A percentile compares a stretch with the other conserved stretches of the same genome.
Conservation (phyloP, 768 basidiomycete genomes). For the Cyclocybe cylindracea region DNA sequence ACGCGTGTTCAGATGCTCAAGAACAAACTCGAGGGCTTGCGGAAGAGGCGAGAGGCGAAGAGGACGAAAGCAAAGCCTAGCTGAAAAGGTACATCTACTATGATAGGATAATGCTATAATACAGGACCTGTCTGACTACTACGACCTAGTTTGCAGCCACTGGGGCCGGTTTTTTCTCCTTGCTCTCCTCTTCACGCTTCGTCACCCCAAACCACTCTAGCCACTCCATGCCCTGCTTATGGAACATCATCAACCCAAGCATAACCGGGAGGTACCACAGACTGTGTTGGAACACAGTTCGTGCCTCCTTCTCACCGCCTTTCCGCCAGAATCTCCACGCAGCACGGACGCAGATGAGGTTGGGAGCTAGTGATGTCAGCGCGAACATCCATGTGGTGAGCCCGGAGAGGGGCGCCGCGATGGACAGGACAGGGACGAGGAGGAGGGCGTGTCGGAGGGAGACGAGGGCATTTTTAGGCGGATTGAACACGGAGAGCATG, state of each 20-base stretch:
- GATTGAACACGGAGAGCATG: conserved; percentile 86
- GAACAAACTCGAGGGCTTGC: conserved; percentile 60
- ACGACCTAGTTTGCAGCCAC: too few relatives aligned
- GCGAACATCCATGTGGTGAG: conserved; percentile 93
- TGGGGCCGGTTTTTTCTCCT: too few relatives aligned
- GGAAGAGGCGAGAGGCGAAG: conserved; percentile 35
- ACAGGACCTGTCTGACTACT: neutral
- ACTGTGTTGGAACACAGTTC: conserved; percentile 74
- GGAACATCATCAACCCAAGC: conserved; percentile 91
- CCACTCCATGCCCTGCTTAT: conserved; percentile 88
- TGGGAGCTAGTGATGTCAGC: conserved; percentile 73
- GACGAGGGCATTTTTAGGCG: conserved; percentile 81
- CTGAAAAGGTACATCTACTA: neutral
- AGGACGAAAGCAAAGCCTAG: conserved; percentile 3
- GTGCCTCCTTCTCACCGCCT: conserved; percentile 77
- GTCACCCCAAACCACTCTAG: conserved; percentile 54
- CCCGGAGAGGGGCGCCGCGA: conserved; percentile 86
- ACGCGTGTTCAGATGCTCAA: conserved; percentile 69
- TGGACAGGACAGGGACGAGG: conserved; percentile 74
- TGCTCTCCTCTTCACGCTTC: conserved; percentile 21
- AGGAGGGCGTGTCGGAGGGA: conserved; percentile 80
- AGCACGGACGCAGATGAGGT: conserved; percentile 63
- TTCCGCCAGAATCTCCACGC: conserved; percentile 76
- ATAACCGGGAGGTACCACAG: conserved; percentile 91
- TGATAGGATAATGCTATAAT: conserved; percentile 3